Evolutionary conservation across 2,329 filamentous ascomycete genomes (phyloP), one percentile per base, ranked within the genome.

Genomic region (Fusarium brevicatenulatum): DNA sequence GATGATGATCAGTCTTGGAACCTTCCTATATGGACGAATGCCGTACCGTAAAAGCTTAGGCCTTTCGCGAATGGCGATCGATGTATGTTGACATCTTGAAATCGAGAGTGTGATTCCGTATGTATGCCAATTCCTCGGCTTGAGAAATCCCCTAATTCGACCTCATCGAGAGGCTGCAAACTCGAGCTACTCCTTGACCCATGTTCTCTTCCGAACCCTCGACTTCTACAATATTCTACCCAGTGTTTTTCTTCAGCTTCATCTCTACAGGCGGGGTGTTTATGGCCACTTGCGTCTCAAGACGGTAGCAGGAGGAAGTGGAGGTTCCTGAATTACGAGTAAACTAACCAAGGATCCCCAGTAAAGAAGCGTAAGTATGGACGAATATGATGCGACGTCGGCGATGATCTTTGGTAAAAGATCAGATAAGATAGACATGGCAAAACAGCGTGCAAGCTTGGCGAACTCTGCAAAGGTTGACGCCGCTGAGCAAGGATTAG

Each of bases 401-500:
- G 74, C 68, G 84, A 74, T 86, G 85, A 88, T 87, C 85, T 84
- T 63, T 40, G 53, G 56, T 57, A 63, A 59, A 76, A 63, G 72
- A 76, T 76, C 74, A 76, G 74, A 76, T 76, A 76, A 76, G 74
- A 76, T 76, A 60, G 60, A 42, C 62, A 56, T 49, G 32, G 21
- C 25, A 47, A 54, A 66, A 47, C 66, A 36, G 61, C 55, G 30
- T 30, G 30, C 61, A 42, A 40, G 44, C 62, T 62, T 68, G 59
- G 59, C 47, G 53, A 69, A 63, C 57, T 57, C 46, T 60, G 36
- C 49, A 47, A 39, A 37, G 52, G 50, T 69, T 55, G 58, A 42
- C 61, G 58, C 55, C 68, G 56, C 55, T 42, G 47, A 30, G 21
- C 65, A 60, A 69, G 65, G 59, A 52, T 50, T 30, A 52, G 65